A percentile compares a stretch with the other conserved stretches of the same genome.
phyloP scores from a whole-genome alignment of 306 rosid species.

The Sechiopsis laciniata region DNA sequence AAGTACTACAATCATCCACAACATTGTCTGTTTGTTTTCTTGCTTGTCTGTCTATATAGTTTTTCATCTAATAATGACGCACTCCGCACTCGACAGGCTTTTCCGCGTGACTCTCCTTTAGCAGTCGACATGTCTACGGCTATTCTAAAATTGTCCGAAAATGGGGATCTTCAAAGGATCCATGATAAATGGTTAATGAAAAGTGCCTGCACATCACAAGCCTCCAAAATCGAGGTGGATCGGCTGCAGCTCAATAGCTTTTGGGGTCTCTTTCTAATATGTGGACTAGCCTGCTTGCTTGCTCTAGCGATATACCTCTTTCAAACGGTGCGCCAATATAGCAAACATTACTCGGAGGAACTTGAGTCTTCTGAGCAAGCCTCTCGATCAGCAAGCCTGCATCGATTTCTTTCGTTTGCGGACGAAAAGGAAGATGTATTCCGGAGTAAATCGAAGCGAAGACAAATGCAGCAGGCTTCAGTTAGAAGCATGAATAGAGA shows the following conservation, averaged over 20 bases:
- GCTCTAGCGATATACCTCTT: conserved; percentile 50
- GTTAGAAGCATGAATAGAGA: conserved; percentile 30
- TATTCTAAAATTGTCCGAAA: conserved; percentile 59
- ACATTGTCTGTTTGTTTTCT: neutral
- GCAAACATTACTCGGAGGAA: conserved; percentile 35
- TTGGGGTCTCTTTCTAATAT: conserved; percentile 65
- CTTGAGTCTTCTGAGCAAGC: conserved; percentile 19
- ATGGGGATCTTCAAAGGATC: conserved; percentile 83
- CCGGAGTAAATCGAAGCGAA: conserved; percentile 46
- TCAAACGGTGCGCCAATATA: conserved; percentile 51
- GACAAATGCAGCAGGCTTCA: conserved; percentile 52
- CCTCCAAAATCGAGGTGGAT: conserved; percentile 58
- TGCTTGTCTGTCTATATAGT: neutral
- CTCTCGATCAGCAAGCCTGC: conserved; percentile 36
- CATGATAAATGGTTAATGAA: conserved; percentile 89
- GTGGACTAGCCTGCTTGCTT: conserved; percentile 62
- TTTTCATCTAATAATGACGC: neutral
- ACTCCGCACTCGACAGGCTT: conserved; percentile 46
- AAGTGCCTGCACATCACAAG: conserved; percentile 65
- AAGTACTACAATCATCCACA: conserved; percentile 34
- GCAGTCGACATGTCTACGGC: conserved; percentile 88
- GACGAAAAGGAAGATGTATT: conserved; percentile 61
- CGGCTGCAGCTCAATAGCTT: conserved; percentile 71
- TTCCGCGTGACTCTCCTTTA: conserved; percentile 78
- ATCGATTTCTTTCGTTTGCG: conserved; percentile 57